Base-by-base conservation (phyloP, 164 flowering plant genomes). In the Echeveria elegans region DNA sequence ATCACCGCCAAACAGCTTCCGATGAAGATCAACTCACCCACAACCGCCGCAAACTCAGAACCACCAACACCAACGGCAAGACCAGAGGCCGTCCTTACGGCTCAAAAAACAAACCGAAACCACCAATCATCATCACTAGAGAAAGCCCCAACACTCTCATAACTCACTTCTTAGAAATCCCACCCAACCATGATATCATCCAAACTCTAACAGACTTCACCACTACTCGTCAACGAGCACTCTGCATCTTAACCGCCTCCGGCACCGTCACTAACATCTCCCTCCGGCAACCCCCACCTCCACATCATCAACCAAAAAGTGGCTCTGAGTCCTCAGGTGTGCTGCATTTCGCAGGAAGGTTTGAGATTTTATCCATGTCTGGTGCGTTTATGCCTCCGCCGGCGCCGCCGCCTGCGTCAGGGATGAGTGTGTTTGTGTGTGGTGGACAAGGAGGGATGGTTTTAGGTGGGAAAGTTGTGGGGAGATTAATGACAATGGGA, bases 61-160 rank as follows among this genome's bases (percentile, higher is more conserved):
- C 18, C 47, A 43, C 47, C 18, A 8, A 8, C 41, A 74, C 77
- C 0, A 28, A 15, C 30, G 78, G 90, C 56, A 64, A 93, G 50
- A 92, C 90, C 0, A 71, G 97, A n/a, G 97, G 97, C 1, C 60
- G 97, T 43, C 97, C 97, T 0, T 78, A 96, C 0, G 97, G 97
- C 0, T 91, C 97, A 16, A 91, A 91, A 75, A 91, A 91, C 88
- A 91, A 83, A 75, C 94, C 96, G 2, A 91, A 87, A 70, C 97
- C 97, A 2, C 97, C 97, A 1, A 85, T 87, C 77, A 89, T 91
- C 60, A 88, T 91, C 48, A 91, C 97, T 14, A 79, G 96, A 1
- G 94, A 91, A 30, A 87, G 94, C 67, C 88, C 96, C 30, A 91
- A 91, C 68, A 89, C 97, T 28, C 89, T 91, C 63, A 74, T 87